A percentile compares a stretch with the other conserved stretches of the same genome.
These are phyloP conservation scores for Diaporthe aspalathi DNA, from an alignment of 2,329 filamentous ascomycete genomes.

Conservation along the genomic window DNA sequence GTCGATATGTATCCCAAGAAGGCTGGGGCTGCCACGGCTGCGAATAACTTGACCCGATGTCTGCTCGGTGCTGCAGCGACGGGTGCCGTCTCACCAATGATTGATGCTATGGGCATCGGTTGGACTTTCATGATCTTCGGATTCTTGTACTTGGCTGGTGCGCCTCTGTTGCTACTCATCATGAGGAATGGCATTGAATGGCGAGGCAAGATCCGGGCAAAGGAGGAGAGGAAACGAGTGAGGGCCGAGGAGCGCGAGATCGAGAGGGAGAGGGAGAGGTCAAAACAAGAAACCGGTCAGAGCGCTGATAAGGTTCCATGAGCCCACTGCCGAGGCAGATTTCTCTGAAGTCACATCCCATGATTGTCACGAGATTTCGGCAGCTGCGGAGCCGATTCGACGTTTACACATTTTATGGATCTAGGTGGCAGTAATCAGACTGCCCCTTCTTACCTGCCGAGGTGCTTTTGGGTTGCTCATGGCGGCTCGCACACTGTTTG, in stretches of 20 bases:
- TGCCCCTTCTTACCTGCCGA: too few species aligned
- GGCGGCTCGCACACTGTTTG: background rate
- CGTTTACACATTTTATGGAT: background rate
- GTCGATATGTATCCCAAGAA: constrained; percentile 66
- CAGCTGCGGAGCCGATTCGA: background rate
- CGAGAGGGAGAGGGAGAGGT: background rate
- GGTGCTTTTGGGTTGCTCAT: too few species aligned
- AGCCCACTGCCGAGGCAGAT: background rate
- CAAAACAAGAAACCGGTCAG: background rate
- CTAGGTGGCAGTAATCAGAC: too few species aligned
- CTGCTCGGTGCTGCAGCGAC: constrained; percentile 64
- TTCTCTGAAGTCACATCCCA: background rate
- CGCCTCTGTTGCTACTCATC: constrained; percentile 54
- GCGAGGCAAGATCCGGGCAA: constrained; percentile 51
- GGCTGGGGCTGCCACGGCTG: constrained; percentile 65
- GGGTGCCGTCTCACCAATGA: constrained; percentile 64
- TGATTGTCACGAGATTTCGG: background rate
- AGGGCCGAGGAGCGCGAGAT: constrained; percentile 23
- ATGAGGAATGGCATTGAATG: constrained; percentile 57
- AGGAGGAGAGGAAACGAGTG: constrained; percentile 43
- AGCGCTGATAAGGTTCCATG: background rate
- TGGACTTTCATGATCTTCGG: constrained; percentile 64
- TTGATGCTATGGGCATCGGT: constrained; percentile 61
- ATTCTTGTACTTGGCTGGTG: constrained; percentile 53
- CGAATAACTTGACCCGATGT: constrained; percentile 68